Evolutionary conservation across 257 asterid genomes (phyloP).

Genomic region (Penstemon newberryi): DNA sequence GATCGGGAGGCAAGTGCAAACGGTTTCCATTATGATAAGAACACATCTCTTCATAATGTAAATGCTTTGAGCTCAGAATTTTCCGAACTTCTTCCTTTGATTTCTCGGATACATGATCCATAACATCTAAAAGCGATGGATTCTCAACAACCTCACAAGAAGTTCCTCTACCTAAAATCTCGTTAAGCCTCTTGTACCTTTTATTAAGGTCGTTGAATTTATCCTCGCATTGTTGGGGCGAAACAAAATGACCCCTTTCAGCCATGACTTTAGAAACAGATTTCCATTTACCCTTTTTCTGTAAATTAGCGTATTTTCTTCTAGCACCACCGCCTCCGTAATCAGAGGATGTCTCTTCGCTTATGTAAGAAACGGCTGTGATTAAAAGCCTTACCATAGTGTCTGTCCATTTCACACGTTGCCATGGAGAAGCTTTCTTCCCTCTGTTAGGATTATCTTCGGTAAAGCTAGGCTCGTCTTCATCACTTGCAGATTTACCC

Average conservation of each 20-base stretch:
- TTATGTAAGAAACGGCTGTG: constrained; percentile 53
- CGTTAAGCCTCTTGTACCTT: constrained; percentile 84
- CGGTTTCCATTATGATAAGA: constrained; percentile 79
- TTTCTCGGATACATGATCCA: constrained; percentile 71
- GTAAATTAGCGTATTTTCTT: constrained; percentile 55
- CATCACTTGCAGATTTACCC: constrained; percentile 59
- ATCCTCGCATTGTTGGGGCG: constrained; percentile 95
- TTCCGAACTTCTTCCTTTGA: constrained; percentile 76
- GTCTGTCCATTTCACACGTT: constrained; percentile 67
- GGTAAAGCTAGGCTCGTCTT: constrained; percentile 58
- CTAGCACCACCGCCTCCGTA: constrained; percentile 40
- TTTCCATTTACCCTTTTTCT: constrained; percentile 81
- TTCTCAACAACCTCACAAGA: constrained; percentile 86
- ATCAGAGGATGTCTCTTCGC: constrained; percentile 49
- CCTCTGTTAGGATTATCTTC: constrained; percentile 47
- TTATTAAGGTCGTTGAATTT: constrained; percentile 87
- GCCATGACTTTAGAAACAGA: constrained; percentile 86
- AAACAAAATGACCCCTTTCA: constrained; percentile 75
- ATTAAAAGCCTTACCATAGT: constrained; percentile 49
- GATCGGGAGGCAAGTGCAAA: constrained; percentile 73
- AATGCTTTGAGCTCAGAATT: constrained; percentile 74
- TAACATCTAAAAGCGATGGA: constrained; percentile 59
- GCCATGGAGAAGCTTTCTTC: constrained; percentile 53
- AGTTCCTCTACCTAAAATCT: constrained; percentile 85
- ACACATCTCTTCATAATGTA: constrained; percentile 94